phyloP scores from a whole-genome alignment of 2,329 filamentous ascomycete species.

The Diplodia mutila region DNA sequence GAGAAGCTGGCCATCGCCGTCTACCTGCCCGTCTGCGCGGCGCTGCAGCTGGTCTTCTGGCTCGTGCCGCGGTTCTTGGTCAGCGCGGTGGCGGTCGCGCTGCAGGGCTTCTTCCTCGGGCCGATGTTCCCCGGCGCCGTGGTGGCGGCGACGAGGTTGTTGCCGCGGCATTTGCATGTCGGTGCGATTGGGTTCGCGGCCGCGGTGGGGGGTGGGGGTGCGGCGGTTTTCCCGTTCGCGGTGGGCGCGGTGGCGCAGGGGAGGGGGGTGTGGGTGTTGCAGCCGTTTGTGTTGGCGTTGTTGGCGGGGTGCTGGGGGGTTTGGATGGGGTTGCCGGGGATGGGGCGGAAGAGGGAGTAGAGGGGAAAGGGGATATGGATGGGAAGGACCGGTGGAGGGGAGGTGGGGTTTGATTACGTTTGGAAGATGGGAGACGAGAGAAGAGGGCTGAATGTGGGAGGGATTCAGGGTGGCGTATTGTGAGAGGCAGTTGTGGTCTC shows the following conservation, averaged over 20 bases:
- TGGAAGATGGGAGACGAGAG: background rate
- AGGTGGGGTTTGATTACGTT: too few species aligned
- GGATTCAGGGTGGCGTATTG: too few species aligned
- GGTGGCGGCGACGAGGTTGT: slow-evolving; percentile 72
- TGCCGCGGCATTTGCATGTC: slow-evolving; percentile 75
- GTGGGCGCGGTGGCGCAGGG: slow-evolving; percentile 70
- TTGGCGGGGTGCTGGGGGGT: slow-evolving; percentile 55
- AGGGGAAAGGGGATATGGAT: too few species aligned
- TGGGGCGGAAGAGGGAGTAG: slow-evolving; percentile 31
- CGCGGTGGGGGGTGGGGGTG: slow-evolving; percentile 75
- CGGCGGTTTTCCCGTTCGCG: slow-evolving; percentile 66
- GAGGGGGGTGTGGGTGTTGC: slow-evolving; percentile 62
- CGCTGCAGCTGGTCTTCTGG: slow-evolving; percentile 76
- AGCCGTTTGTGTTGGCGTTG: slow-evolving; percentile 62
- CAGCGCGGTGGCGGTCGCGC: slow-evolving; percentile 69
- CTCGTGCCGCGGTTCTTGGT: slow-evolving; percentile 76
- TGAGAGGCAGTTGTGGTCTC: too few species aligned
- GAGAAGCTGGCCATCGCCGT: slow-evolving; percentile 64
- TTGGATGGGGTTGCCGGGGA: slow-evolving; percentile 56
- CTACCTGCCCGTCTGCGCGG: slow-evolving; percentile 68
- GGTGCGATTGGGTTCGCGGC: slow-evolving; percentile 80
- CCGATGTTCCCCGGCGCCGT: slow-evolving; percentile 78
- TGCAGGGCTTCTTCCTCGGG: slow-evolving; percentile 79
- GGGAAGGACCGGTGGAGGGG: too few species aligned
- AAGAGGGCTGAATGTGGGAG: too few species aligned